Evolutionary conservation across 2,329 filamentous ascomycete genomes (phyloP), one percentile per base, ranked within the genome.

Genomic region (Metarhizium album): DNA sequence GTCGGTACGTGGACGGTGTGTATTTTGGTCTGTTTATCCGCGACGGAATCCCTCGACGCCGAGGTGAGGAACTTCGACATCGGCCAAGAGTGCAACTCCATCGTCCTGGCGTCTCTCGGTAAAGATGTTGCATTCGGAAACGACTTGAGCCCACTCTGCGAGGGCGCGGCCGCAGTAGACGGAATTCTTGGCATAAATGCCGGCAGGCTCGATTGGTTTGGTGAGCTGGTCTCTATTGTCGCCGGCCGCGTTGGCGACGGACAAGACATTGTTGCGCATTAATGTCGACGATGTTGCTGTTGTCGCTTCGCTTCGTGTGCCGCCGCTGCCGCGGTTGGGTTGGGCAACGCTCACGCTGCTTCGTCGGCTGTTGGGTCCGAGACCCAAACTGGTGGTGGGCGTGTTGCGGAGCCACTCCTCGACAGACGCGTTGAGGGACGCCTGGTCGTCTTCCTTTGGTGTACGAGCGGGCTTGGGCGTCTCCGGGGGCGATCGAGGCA

Each of bases 81-180:
- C 80, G 57, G 71, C 74, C 53, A 88, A 76, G 0, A 72, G 71
- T 2, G 79, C 74, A 9, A 90, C 79, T 43, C 87, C 87, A 62
- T 93, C 87, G 45, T 82, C 80, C 48, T 82, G 82, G 50, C 87
- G 77, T 45, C 87, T 75, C 52, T 91, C 86, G 31, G 89, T 80
- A 65, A 91, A 93, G 60, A 82, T 87, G 67, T 90, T 88, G 70
- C 83, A 88, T 64, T 93, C 87, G 51, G 79, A 78, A 16, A 90
- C 80, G 20, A 91, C 78, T 18, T 87, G 70, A 20, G 76, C 74
- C 87, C 87, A 93, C 65, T 93, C 87, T 0, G 86, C 86, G 43
- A 93, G 72, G 0, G 87, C 83, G 20, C 86, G 76, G 2, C 87
- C 87, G 3, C 79, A 73, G 63, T 91, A 86, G 46, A 79, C 78